Percentiles rank a stretch among this genome's conserved stretches.
Evolutionary conservation across 129 eudicot genomes (phyloP).

Genomic region (Flaveria ramosissima): DNA sequence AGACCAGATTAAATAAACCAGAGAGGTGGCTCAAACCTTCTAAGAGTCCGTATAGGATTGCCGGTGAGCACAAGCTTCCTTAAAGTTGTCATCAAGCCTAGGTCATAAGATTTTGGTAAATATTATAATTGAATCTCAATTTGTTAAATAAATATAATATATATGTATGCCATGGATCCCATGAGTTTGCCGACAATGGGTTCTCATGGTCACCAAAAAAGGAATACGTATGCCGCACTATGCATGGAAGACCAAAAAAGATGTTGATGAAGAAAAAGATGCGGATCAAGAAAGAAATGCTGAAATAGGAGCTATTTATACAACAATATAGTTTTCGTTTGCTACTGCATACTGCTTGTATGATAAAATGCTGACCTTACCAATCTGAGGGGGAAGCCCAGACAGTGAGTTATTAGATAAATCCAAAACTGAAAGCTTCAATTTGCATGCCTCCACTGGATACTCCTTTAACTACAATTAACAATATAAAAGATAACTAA

Average conservation of each 20-base stretch:
- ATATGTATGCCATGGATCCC: no score
- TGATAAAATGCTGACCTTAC: slow-evolving; percentile 57
- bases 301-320: not conserved
- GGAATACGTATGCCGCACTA: slow-evolving; percentile 3
- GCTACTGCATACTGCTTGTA: slow-evolving; percentile 6
- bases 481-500: slow-evolving; percentile 3
- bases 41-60: slow-evolving; percentile 84
- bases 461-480: slow-evolving; percentile 73
- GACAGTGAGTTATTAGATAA: slow-evolving; percentile 91
- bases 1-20: slow-evolving; percentile 3
- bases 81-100: slow-evolving; percentile 88
- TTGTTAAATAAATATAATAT: not conserved
- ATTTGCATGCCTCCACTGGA: slow-evolving; percentile 90
- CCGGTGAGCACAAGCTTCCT: slow-evolving; percentile 89
- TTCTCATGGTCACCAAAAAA: no score
- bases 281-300: no score
- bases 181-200: no score
- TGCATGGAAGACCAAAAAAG: slow-evolving; percentile 11
- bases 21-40: slow-evolving; percentile 60
- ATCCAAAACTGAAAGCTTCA: slow-evolving; percentile 78
- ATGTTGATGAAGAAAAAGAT: not conserved
- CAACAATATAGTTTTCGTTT: not conserved
- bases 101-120: slow-evolving; percentile 21
- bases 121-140: slow-evolving; percentile 15
- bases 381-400: slow-evolving; percentile 91